Percentiles rank a stretch among this genome's conserved stretches.
These are phyloP conservation scores for Cutaneotrichosporon spelunceum DNA, from an alignment of 1,284 basidiomycete genomes.

Conservation along the genomic window DNA sequence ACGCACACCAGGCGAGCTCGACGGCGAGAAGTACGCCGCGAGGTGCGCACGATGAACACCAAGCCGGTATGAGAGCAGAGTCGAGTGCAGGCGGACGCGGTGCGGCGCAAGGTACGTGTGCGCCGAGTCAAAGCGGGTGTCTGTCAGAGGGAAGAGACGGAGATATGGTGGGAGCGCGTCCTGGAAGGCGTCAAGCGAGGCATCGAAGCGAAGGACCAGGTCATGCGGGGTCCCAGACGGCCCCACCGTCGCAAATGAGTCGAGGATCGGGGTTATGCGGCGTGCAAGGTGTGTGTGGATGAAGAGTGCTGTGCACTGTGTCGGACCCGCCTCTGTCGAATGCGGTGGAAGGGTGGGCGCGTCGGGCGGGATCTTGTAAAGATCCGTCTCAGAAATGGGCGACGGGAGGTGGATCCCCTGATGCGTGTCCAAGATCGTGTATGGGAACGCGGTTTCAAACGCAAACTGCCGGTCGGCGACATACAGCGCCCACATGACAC, in stretches of 20 bases:
- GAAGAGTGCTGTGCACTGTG: conserved; percentile 41
- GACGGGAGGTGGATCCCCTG: conserved; percentile 43
- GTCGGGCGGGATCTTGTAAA: conserved; percentile 36
- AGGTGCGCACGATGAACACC: conserved; percentile 43
- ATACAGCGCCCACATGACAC: conserved; percentile 47
- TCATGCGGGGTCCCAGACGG: conserved; percentile 37
- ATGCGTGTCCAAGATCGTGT: conserved; percentile 46
- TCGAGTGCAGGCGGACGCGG: conserved; percentile 40
- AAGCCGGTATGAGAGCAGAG: conserved; percentile 37
- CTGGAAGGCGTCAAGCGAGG: conserved; percentile 41
- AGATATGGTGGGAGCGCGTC: conserved; percentile 44
- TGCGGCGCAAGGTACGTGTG: conserved; percentile 42
- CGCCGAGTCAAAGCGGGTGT: conserved; percentile 38
- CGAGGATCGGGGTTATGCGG: conserved; percentile 40
- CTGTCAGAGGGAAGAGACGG: conserved; percentile 41
- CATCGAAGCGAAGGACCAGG: conserved; percentile 40
- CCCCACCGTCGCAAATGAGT: conserved; percentile 41
- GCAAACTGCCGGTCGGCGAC: conserved; percentile 42
- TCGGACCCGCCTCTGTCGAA: conserved; percentile 37
- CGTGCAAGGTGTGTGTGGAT: conserved; percentile 44
- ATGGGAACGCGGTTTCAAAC: conserved; percentile 44
- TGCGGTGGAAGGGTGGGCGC: conserved; percentile 34
- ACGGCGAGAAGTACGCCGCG: conserved; percentile 34
- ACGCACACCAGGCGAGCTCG: conserved; percentile 29
- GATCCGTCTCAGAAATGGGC: conserved; percentile 42